Conservation (phyloP, 2,329 filamentous ascomycete species). For the Exophiala sp. region DNA sequence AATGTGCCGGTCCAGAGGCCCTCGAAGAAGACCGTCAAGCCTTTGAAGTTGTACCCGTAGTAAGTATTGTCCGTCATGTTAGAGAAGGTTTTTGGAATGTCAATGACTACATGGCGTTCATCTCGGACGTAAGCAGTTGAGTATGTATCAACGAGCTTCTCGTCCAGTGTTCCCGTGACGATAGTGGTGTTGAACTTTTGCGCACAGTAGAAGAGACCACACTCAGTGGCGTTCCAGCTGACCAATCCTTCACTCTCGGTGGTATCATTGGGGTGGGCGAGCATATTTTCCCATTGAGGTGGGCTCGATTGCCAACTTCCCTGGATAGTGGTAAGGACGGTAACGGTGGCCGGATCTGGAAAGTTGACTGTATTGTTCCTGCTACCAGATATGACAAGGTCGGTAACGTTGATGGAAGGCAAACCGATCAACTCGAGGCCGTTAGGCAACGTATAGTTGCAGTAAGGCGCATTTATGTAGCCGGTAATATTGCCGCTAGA, state of each 20-base stretch:
- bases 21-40: neutral
- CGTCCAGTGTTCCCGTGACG: neutral
- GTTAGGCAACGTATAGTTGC: slow-evolving; percentile 9
- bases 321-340: slow-evolving; percentile 2
- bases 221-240: neutral
- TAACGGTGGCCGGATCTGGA: neutral
- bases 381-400: neutral
- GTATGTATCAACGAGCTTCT: slow-evolving; percentile 4
- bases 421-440: slow-evolving; percentile 1
- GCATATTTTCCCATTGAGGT: no score
- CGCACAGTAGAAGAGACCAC: slow-evolving; percentile 9
- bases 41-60: neutral
- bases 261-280: no score
- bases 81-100: slow-evolving; percentile 19
- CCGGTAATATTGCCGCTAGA: no score
- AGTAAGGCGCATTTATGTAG: neutral
- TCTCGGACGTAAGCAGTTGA: neutral
- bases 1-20: neutral
- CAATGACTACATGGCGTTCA: neutral
- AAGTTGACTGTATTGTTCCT: neutral
- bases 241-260: no score
- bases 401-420: neutral
- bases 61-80: neutral
- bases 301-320: neutral
- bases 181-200: slow-evolving; percentile 9